Evolutionary conservation across 805 yeast genomes (phyloP).

Genomic region (Saccharomycopsis fibuligera): DNA sequence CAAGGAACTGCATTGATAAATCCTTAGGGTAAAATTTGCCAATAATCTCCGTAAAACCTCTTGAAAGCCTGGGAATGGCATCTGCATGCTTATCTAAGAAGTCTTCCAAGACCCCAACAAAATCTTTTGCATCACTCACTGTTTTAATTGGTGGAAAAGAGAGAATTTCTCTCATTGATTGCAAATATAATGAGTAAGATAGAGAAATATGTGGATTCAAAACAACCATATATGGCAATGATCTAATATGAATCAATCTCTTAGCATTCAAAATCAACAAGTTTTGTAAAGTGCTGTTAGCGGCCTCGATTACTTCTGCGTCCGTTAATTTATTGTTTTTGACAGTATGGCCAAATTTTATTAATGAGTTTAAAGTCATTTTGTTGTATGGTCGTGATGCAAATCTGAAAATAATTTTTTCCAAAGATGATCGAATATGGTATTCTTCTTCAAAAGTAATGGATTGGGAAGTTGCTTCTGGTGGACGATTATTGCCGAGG

Average conservation of each 20-base stretch:
- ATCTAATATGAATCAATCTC: constrained; percentile 61
- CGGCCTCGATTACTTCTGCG: constrained; percentile 31
- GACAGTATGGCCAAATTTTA: constrained; percentile 35
- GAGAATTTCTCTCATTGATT: constrained; percentile 52
- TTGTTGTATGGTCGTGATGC: constrained; percentile 47
- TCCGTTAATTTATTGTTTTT: constrained; percentile 27
- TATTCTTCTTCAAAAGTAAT: constrained; percentile 43
- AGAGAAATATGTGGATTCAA: constrained; percentile 81
- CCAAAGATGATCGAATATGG: constrained; percentile 51
- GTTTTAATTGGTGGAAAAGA: constrained; percentile 39
- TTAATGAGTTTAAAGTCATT: constrained; percentile 45
- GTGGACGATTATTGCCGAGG: background rate
- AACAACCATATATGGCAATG: constrained; percentile 76
- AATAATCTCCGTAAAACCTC: constrained; percentile 70
- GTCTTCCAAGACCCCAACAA: constrained; percentile 46
- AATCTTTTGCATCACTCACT: constrained; percentile 45
- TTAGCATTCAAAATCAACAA: constrained; percentile 61
- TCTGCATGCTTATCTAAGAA: constrained; percentile 77
- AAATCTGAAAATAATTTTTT: constrained; percentile 51
- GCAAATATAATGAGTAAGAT: constrained; percentile 66
- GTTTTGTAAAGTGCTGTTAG: constrained; percentile 51
- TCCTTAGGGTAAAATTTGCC: constrained; percentile 37
- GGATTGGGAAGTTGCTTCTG: constrained; percentile 16
- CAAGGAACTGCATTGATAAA: constrained; percentile 57
- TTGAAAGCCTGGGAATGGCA: constrained; percentile 72